These are phyloP conservation scores for Globisporangium canariense DNA, from an alignment of 352 stramenopile species.

Conservation along the genomic window DNA sequence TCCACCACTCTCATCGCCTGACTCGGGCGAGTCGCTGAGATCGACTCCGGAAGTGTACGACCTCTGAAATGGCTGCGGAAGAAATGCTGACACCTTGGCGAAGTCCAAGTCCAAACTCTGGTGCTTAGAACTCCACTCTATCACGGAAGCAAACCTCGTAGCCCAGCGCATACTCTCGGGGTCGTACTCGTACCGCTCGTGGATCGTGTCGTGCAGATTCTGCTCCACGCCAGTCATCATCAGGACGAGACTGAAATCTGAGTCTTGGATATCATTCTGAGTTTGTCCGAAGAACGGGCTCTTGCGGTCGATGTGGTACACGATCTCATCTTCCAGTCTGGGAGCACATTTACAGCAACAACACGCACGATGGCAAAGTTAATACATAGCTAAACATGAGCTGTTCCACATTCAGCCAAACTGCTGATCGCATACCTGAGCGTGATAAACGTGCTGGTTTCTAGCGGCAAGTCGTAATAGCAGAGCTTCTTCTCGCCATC, in stretches of 20 bases:
- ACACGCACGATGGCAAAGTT: background rate
- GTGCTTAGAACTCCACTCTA: slow-evolving; percentile 34
- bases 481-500: slow-evolving; percentile 47
- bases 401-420: background rate
- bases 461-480: slow-evolving; percentile 56
- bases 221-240: slow-evolving; percentile 57
- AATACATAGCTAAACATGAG: background rate
- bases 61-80: slow-evolving; percentile 16
- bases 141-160: slow-evolving; percentile 32
- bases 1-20: background rate
- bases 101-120: slow-evolving; percentile 44
- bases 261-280: slow-evolving; percentile 24
- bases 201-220: slow-evolving; percentile 57
- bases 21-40: slow-evolving; percentile 15
- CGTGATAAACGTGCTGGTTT: slow-evolving; percentile 45
- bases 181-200: slow-evolving; percentile 51
- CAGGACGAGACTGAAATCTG: slow-evolving; percentile 52
- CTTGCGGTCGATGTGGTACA: slow-evolving; percentile 36
- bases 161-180: slow-evolving; percentile 39
- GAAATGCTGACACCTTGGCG: slow-evolving; percentile 33
- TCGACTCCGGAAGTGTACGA: slow-evolving; percentile 10
- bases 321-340: slow-evolving; percentile 51
- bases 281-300: slow-evolving; percentile 48
- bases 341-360: background rate
- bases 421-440: slow-evolving; percentile 24